Evolutionary conservation across 129 eudicot species (phyloP).

Genomic region (Calendula officinalis): DNA sequence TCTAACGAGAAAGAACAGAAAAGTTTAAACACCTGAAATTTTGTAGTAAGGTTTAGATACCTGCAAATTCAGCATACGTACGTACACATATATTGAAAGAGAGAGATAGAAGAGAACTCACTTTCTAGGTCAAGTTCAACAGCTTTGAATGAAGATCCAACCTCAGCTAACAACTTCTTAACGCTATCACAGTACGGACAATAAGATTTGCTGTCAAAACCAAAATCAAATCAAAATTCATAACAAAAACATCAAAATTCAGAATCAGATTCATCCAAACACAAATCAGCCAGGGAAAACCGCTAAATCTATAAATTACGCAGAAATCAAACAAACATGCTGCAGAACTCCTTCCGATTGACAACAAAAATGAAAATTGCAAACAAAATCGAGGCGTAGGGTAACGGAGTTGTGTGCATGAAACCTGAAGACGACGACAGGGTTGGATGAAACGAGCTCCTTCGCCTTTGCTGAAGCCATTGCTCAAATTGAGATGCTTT

Average conservation of each 20-base stretch:
- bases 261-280: slow-evolving; percentile 20
- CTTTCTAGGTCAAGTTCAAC: slow-evolving; percentile 75
- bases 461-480: slow-evolving; percentile 71
- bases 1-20: not conserved
- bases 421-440: slow-evolving; percentile 85
- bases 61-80: slow-evolving; percentile 1
- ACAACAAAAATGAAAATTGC: not conserved
- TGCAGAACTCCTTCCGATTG: slow-evolving; percentile 7
- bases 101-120: slow-evolving; percentile 30
- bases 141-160: slow-evolving; percentile 63
- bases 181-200: slow-evolving; percentile 73
- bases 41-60: not conserved
- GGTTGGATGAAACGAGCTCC: slow-evolving; percentile 59
- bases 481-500: too few relatives aligned
- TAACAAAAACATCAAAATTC: slow-evolving; percentile 8
- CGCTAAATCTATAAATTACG: not conserved
- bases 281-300: slow-evolving; percentile 1
- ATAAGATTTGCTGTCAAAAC: slow-evolving; percentile 61
- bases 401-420: not conserved
- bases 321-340: not conserved
- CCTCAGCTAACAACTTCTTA: slow-evolving; percentile 61
- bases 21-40: slow-evolving; percentile 6
- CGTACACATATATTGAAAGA: not conserved
- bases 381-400: not conserved
- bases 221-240: not conserved